Percentiles rank a stretch among this genome's conserved stretches.
These are phyloP conservation scores for Stagonosporopsis cucurbitacearum DNA, from an alignment of 2,329 filamentous ascomycete genomes.

Conservation along the genomic window DNA sequence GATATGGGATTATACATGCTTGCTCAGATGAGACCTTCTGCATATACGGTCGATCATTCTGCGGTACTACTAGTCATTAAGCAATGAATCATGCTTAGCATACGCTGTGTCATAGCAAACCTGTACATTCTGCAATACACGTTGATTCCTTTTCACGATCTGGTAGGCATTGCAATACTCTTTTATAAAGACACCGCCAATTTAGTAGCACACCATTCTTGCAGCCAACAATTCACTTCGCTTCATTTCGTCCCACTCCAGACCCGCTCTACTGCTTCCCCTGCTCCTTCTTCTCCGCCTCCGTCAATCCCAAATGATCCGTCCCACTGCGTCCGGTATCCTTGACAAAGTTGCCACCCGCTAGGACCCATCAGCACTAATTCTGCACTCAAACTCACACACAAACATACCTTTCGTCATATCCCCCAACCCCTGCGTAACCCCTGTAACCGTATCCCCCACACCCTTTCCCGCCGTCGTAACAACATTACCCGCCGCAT, in stretches of 20 bases:
- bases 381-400: not conserved
- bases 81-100: no score
- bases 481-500: constrained; percentile 42
- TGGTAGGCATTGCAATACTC: no score
- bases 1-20: no score
- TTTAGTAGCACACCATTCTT: no score
- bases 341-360: constrained; percentile 38
- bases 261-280: constrained; percentile 17
- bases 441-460: constrained; percentile 44
- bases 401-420: constrained; percentile 40
- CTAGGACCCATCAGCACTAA: constrained; percentile 22
- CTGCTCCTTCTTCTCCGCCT: constrained; percentile 27
- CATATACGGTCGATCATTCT: no score
- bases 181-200: no score
- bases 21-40: no score
- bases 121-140: no score
- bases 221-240: not conserved
- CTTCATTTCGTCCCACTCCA: not conserved
- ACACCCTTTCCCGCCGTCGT: constrained; percentile 44
- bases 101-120: no score
- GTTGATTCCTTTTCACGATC: no score
- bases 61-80: no score
- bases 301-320: constrained; percentile 27
- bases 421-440: constrained; percentile 45
- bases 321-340: constrained; percentile 38